Percentiles rank a stretch among this genome's conserved stretches.
These are phyloP conservation scores for Rhizopogon vulgaris DNA, from an alignment of 768 basidiomycete genomes.

Conservation along the genomic window DNA sequence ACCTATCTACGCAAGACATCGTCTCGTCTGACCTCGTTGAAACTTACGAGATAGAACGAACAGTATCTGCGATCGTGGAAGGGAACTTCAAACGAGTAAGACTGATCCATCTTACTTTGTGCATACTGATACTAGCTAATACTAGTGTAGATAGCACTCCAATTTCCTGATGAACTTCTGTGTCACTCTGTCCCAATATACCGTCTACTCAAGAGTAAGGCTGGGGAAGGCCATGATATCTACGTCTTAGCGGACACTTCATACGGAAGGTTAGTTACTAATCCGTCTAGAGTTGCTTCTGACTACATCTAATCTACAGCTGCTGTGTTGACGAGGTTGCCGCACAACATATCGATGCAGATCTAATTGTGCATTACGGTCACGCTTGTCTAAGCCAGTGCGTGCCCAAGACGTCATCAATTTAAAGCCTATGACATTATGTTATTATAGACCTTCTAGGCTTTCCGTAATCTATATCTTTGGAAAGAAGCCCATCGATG, in stretches of 20 bases:
- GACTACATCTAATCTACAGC: conserved; percentile 23
- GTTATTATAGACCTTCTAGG: conserved; percentile 61
- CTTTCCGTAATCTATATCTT: conserved; percentile 90
- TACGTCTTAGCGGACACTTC: conserved; percentile 97
- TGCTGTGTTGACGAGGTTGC: conserved; percentile 97
- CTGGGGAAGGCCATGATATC: conserved; percentile 47
- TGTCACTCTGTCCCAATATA: conserved; percentile 83
- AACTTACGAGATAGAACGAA: conserved; percentile 73
- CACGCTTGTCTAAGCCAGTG: conserved; percentile 94
- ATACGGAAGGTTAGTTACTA: conserved; percentile 77
- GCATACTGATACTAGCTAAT: background rate
- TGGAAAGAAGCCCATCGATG: conserved; percentile 64
- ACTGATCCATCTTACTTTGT: background rate
- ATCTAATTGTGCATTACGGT: conserved; percentile 91
- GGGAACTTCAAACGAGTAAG: conserved; percentile 69
- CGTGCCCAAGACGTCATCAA: conserved; percentile 21
- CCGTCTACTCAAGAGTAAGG: conserved; percentile 48
- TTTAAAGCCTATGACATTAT: background rate
- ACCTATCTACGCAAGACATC: conserved; percentile 27
- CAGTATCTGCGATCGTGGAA: conserved; percentile 50
- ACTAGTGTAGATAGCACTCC: conserved; percentile 66
- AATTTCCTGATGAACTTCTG: conserved; percentile 93
- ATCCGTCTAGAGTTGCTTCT: conserved; percentile 1
- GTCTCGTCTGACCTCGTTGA: conserved; percentile 42
- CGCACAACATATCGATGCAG: conserved; percentile 89